Base-by-base conservation (phyloP, 306 rosid genomes). In the Arachis hypogaea region DNA sequence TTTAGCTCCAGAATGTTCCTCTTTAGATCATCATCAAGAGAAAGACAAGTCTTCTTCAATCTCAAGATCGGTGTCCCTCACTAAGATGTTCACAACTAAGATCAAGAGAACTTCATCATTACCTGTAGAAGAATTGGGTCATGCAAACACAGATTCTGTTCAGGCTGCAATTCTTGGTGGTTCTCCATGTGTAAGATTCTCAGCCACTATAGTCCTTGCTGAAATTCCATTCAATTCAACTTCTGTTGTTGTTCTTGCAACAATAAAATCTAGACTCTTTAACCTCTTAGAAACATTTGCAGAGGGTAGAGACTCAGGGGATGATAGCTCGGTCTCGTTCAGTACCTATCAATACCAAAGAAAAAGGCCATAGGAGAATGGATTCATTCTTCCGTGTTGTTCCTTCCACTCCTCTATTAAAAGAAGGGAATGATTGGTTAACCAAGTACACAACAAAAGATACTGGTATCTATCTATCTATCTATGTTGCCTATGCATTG, bases 321-420 rank as follows among this genome's bases (percentile, higher is more conserved):
- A 77, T 72, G 66, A 95, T 95, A 80, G 84, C 96, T 72, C 99
- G 98, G 57, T 84, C 99, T 28, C 84, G 84, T 74, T 95, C 99
- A 16, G 96, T 86, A 67, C 99, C 99, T 29, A 82, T 88, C 42
- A 81, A 82, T 76, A 69, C 44, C 72, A 81, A 90, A 65, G 87
- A 82, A 11, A 86, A 79, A 78, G 66, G 62, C 81, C 64, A 85
- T 43, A 78, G 88, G 86, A 95, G 81, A 78, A 86, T 82, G 85
- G 98, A 95, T 78, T 83, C 87, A 0, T 87, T 83, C 83, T 92
- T 84, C 64, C 98, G 99, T n/a, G 79, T 95, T 33, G 76, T 95
- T 81, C 89, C 91, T 68, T 95, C 98, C 38, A 95, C 96, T 71
- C 97, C 99, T 57, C 92, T 73, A 50, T 78, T 77, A 22, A 90